phyloP scores from a whole-genome alignment of 169 alveolate genomes.

The Plasmodium gaboni region DNA sequence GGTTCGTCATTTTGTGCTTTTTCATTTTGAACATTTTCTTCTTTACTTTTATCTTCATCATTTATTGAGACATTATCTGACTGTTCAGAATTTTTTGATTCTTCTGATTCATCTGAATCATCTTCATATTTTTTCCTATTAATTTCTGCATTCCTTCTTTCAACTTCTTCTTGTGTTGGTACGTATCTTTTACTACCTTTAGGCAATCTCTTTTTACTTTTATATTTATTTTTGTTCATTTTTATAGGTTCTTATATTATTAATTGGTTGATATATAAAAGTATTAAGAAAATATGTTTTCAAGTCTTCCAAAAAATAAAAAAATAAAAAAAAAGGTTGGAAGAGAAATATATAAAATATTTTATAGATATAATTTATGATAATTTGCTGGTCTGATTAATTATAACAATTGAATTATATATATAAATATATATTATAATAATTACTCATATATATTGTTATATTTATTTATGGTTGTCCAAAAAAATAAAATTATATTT shows the following conservation, averaged over 20 bases:
- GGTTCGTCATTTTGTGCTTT: background rate
- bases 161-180: slow-evolving; percentile 70
- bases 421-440: no score
- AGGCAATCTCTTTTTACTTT: slow-evolving; percentile 45
- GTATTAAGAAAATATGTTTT: background rate
- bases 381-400: no score
- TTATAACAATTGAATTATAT: no score
- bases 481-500: no score
- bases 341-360: no score
- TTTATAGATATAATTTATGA: no score
- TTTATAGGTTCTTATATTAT: background rate
- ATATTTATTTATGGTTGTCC: no score
- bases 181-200: slow-evolving; percentile 46
- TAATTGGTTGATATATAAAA: background rate
- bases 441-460: no score
- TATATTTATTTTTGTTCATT: slow-evolving; percentile 39
- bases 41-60: background rate
- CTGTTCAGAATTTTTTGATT: background rate
- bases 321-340: background rate
- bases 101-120: slow-evolving; percentile 2
- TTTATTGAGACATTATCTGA: background rate
- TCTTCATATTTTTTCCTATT: slow-evolving; percentile 29
- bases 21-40: slow-evolving; percentile 4
- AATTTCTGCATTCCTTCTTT: slow-evolving; percentile 66
- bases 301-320: background rate